Evolutionary conservation across 2,329 filamentous ascomycete genomes (phyloP).

Genomic region (Alternaria burnsii): DNA sequence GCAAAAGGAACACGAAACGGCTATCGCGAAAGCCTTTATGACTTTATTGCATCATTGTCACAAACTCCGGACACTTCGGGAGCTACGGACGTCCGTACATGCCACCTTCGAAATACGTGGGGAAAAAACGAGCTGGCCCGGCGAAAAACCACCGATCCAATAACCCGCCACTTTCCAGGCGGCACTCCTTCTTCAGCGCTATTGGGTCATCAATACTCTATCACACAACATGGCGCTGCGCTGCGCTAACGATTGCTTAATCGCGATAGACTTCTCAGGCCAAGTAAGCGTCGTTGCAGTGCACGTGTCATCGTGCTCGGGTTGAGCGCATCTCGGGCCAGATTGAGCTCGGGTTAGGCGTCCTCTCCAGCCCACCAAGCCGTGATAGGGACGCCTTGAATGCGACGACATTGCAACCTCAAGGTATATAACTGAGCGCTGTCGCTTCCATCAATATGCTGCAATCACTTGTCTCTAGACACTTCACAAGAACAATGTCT

Average conservation of each 20-base stretch:
- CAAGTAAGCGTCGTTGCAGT: background rate
- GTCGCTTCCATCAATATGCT: background rate
- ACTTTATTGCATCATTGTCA: background rate
- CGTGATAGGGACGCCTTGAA: constrained; percentile 1
- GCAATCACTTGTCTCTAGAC: background rate
- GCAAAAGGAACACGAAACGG: background rate
- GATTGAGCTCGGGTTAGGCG: background rate
- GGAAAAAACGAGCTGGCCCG: background rate
- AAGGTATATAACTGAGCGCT: background rate
- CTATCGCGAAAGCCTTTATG: background rate
- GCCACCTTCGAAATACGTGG: background rate
- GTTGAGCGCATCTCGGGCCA: background rate
- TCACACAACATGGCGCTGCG: background rate
- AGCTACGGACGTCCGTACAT: background rate
- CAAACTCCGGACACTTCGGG: background rate
- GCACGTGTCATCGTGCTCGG: background rate
- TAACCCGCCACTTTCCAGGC: background rate
- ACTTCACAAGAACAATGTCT: constrained; percentile 8
- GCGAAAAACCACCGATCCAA: background rate
- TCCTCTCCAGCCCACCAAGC: background rate
- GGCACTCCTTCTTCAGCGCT: background rate
- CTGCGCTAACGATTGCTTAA: background rate
- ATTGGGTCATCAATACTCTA: background rate
- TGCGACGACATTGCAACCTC: background rate
- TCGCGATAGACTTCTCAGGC: background rate